Conservation (phyloP, 768 basidiomycete species). For the Auricularia sp. region DNA sequence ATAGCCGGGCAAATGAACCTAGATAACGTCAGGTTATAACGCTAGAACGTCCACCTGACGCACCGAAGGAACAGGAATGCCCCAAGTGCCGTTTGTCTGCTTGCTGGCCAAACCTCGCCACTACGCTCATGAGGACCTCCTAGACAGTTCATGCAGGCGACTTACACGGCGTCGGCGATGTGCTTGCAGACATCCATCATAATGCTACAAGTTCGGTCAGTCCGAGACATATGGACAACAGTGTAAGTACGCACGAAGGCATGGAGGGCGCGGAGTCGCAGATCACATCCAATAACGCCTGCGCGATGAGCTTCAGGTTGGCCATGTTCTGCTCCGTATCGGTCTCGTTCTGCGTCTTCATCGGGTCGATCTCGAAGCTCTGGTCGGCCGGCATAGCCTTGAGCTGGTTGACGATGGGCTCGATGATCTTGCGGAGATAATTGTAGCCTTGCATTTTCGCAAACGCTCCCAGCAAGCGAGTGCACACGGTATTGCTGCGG, state of each 20-base stretch:
- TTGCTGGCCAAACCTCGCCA: constrained; percentile 61
- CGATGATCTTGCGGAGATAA: constrained; percentile 73
- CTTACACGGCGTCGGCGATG: background rate
- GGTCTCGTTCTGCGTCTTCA: constrained; percentile 30
- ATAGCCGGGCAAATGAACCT: constrained; percentile 91
- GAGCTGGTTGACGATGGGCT: constrained; percentile 71
- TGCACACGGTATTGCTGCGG: constrained; percentile 78
- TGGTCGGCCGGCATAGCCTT: constrained; percentile 58
- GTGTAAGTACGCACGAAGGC: constrained; percentile 50
- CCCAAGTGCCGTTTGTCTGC: constrained; percentile 73
- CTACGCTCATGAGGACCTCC: constrained; percentile 25
- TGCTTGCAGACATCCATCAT: constrained; percentile 1
- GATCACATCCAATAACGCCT: constrained; percentile 67
- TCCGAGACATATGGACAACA: background rate
- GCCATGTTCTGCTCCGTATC: constrained; percentile 58
- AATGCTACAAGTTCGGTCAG: constrained; percentile 7
- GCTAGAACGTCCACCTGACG: constrained; percentile 6
- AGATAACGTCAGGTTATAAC: background rate
- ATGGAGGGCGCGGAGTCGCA: constrained; percentile 57
- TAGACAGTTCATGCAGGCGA: background rate
- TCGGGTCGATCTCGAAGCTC: constrained; percentile 71
- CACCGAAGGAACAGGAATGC: constrained; percentile 88
- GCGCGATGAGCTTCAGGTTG: constrained; percentile 63
- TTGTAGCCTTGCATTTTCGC: constrained; percentile 86
- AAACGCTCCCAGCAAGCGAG: constrained; percentile 78